Percentiles rank a stretch among this genome's conserved stretches.
These are phyloP conservation scores for Colletotrichum caudatum DNA, from an alignment of 2,329 filamentous ascomycete genomes.

Conservation along the genomic window DNA sequence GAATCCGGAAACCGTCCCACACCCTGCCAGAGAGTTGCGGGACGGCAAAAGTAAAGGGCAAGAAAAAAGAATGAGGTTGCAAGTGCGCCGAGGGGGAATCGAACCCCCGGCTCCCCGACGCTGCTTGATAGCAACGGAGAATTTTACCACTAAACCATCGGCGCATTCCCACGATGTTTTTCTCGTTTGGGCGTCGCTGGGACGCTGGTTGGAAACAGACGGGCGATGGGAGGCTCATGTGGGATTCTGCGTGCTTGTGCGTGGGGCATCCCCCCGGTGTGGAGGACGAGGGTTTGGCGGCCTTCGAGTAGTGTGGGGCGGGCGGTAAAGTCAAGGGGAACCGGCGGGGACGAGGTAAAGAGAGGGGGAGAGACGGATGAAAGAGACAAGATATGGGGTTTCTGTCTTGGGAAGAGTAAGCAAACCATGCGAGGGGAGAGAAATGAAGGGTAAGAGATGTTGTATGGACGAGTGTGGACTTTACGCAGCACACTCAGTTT, in stretches of 20 bases:
- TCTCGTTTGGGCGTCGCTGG: neutral
- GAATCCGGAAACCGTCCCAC: too few species aligned
- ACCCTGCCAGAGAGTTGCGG: too few species aligned
- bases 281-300: constrained; percentile 1
- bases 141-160: constrained; percentile 33
- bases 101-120: constrained; percentile 29
- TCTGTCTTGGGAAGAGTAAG: neutral
- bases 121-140: constrained; percentile 27
- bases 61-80: neutral
- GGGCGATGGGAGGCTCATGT: neutral
- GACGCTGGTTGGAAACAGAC: neutral
- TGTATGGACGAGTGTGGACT: too few species aligned
- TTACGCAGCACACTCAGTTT: too few species aligned
- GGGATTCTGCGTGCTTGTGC: neutral
- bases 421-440: too few species aligned
- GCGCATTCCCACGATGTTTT: neutral
- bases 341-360: too few species aligned
- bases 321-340: neutral
- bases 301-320: neutral
- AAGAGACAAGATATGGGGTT: neutral
- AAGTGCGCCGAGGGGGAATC: constrained; percentile 24
- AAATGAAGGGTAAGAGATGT: too few species aligned
- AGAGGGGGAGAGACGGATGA: too few species aligned
- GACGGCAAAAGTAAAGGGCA: neutral
- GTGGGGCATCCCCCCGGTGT: neutral